Base-by-base conservation (phyloP, 805 yeast species). In the Candida boleticola region DNA sequence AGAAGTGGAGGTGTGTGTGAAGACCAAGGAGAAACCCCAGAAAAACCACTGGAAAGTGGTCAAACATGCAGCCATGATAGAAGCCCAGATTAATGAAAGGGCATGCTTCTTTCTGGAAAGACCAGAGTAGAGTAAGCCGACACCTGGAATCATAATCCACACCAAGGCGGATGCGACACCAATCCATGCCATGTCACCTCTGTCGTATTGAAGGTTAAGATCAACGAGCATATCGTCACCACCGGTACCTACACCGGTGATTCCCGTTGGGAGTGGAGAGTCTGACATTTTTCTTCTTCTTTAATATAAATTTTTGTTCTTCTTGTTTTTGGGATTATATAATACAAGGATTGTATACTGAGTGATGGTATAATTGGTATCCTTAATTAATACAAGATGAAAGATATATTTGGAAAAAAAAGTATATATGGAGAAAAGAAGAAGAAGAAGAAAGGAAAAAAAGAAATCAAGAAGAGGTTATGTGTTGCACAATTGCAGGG, bases 141-240 rank as follows among this genome's bases (percentile, higher is more conserved):
- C 83, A 48, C 99, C 99, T 29, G 98, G 97, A 53, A 89, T 78
- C 97, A 92, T 93, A 55, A 92, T 80, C 89, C 95, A 90, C 47
- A 92, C 98, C 44, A 93, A 74, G 18, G 79, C 82, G 6, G 81
- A 82, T n/a, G 88, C 75, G 4, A 79, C 75, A 61, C 83, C 88
- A 43, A 89, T 76, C 95, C 95, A 89, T 3, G 80, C 88, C 87
- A 85, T 83, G 60, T 88, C 87, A 38, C 84, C 95, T 34, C 69
- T 68, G 47, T 83, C 85, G 58, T 75, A 89, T 54, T 77, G 83
- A 7, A 69, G 67, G 60, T 88, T 88, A 55, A 89, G 71, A 63
- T 90, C 85, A 20, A 76, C 76, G 16, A 79, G 77, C 61, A 87
- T 70, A 27, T 88, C 79, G 67, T 89, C 80, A 54, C 96, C 96